phyloP scores from a whole-genome alignment of 1,284 basidiomycete species.

The Ustilago curta region DNA sequence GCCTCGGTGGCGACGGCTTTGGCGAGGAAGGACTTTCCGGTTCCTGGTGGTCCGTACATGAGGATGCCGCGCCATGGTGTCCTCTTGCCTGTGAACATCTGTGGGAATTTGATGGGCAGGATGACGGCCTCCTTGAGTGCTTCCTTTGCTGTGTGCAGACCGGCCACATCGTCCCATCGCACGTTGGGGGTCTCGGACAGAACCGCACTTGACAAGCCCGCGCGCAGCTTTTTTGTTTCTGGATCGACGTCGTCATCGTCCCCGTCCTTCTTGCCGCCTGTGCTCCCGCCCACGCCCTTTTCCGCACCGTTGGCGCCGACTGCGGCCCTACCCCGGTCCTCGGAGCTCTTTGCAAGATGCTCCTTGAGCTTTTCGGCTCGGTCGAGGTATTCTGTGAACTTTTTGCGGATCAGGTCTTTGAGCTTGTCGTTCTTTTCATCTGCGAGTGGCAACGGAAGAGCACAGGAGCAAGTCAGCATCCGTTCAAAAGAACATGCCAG shows the following conservation, averaged over 20 bases:
- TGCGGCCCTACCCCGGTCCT: constrained; percentile 81
- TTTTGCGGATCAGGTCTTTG: constrained; percentile 85
- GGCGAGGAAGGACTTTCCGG: constrained; percentile 81
- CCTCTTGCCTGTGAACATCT: constrained; percentile 96
- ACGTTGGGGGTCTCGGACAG: constrained; percentile 94
- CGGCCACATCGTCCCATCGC: constrained; percentile 97
- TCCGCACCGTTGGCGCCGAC: constrained; percentile 80
- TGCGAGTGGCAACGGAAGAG: too few relatives aligned
- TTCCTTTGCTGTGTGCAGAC: constrained; percentile 92
- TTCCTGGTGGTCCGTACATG: constrained; percentile 80
- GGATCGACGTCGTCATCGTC: constrained; percentile 83
- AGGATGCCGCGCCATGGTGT: constrained; percentile 97
- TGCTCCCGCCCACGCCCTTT: constrained; percentile 75
- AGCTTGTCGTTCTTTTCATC: constrained; percentile 95
- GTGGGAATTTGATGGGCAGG: constrained; percentile 97
- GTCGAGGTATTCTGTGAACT: constrained; percentile 91
- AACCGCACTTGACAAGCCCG: constrained; percentile 87
- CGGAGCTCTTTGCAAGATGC: constrained; percentile 71
- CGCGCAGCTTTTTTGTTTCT: constrained; percentile 93
- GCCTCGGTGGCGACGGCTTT: constrained; percentile 99
- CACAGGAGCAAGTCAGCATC: too few relatives aligned
- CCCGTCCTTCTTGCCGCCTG: constrained; percentile 78
- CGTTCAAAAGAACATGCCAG: too few relatives aligned
- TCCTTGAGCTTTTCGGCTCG: constrained; percentile 93
- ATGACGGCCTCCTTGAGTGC: constrained; percentile 98